These are phyloP conservation scores for Elsinoe perseae DNA, from an alignment of 2,329 filamentous ascomycete species.

Conservation along the genomic window DNA sequence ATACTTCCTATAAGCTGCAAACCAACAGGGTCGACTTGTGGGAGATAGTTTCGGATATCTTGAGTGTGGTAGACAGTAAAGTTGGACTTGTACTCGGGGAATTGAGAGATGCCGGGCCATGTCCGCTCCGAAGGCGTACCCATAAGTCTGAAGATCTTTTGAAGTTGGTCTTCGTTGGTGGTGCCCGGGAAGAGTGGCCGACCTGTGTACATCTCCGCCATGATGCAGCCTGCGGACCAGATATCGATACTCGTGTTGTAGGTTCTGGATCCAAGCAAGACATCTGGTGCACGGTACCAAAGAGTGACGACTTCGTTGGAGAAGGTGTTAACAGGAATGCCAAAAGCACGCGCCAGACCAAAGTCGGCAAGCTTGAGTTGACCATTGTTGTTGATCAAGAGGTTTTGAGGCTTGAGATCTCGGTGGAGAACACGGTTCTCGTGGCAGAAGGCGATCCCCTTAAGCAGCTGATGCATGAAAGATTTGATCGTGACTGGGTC, in stretches of 20 bases:
- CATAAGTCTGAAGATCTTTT: slow-evolving; percentile 98
- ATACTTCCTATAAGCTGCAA: slow-evolving; percentile 83
- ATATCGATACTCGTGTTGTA: slow-evolving; percentile 99
- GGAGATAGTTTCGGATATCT: slow-evolving; percentile 76
- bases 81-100: slow-evolving; percentile 94
- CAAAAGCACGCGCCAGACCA: slow-evolving; percentile 85
- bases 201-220: slow-evolving; percentile 99
- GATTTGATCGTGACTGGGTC: slow-evolving; percentile 91
- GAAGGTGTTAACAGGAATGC: slow-evolving; percentile 96
- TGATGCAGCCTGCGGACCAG: slow-evolving; percentile 98
- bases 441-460: slow-evolving; percentile 96
- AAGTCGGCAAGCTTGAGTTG: slow-evolving; percentile 91
- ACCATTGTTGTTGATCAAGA: slow-evolving; percentile 88
- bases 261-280: slow-evolving; percentile 83
- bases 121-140: slow-evolving; percentile 90
- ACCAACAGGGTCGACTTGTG: slow-evolving; percentile 79
- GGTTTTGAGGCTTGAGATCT: slow-evolving; percentile 91
- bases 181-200: slow-evolving; percentile 93
- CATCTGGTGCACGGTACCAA: slow-evolving; percentile 95
- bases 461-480: slow-evolving; percentile 96
- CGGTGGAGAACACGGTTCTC: slow-evolving; percentile 93
- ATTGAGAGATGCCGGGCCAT: slow-evolving; percentile 90
- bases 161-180: slow-evolving; percentile 94
- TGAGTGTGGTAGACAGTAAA: slow-evolving; percentile 94
- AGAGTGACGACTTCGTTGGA: slow-evolving; percentile 96